These are phyloP conservation scores for Stentor coeruleus DNA, from an alignment of 73 alveolate genomes.

Conservation along the genomic window DNA sequence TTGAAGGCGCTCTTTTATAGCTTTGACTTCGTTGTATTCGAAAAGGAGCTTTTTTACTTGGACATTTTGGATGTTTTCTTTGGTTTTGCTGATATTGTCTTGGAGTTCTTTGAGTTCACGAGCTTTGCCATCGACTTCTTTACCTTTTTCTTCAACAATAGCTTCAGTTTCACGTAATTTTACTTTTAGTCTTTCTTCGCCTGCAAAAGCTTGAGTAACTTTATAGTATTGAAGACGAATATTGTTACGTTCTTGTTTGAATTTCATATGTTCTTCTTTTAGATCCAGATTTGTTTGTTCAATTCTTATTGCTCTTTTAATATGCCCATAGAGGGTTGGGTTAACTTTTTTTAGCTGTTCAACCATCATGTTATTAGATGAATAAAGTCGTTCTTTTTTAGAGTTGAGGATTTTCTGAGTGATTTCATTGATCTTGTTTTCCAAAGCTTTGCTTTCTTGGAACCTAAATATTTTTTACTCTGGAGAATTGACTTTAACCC, in stretches of 20 bases:
- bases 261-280: background rate
- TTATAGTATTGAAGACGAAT: background rate
- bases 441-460: background rate
- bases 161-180: background rate
- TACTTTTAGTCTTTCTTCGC: background rate
- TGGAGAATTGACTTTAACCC: background rate
- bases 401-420: background rate
- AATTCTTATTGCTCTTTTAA: background rate
- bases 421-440: background rate
- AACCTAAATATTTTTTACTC: background rate
- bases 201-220: background rate
- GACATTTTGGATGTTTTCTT: background rate
- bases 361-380: background rate
- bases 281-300: background rate
- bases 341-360: background rate
- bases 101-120: background rate
- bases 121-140: background rate
- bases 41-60: no score
- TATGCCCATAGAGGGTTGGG: background rate
- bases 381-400: background rate
- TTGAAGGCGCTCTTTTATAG: background rate
- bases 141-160: background rate
- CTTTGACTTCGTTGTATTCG: background rate
- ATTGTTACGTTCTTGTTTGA: background rate
- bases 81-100: background rate